A percentile compares a stretch with the other conserved stretches of the same genome.
Conservation (phyloP, 2,329 filamentous ascomycete species). For the Fusarium longipes region DNA sequence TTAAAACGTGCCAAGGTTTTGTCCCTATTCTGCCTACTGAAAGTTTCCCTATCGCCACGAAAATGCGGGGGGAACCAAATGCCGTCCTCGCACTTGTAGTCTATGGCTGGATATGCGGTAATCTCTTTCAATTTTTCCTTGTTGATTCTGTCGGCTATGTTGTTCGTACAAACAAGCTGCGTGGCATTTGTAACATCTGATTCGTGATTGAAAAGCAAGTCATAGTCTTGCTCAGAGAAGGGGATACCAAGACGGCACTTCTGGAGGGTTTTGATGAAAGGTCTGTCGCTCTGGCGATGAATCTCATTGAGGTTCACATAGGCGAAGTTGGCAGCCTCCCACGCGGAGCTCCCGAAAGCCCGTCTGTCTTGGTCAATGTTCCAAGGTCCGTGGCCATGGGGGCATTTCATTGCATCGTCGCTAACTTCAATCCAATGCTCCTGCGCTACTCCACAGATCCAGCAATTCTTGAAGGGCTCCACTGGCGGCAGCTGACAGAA, state of each 20-base stretch:
- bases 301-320: conserved; percentile 65
- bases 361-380: conserved; percentile 60
- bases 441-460: conserved; percentile 21
- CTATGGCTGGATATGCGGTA: neutral
- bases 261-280: conserved; percentile 66
- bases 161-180: conserved; percentile 19
- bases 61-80: neutral
- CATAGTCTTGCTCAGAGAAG: conserved; percentile 52
- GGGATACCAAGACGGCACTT: conserved; percentile 62
- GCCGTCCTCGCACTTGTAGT: neutral
- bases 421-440: no score
- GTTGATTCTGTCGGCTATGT: conserved; percentile 1
- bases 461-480: conserved; percentile 58
- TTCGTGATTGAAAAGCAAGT: conserved; percentile 58
- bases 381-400: neutral
- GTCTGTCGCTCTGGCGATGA: conserved; percentile 65
- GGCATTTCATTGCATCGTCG: neutral
- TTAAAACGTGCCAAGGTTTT: neutral
- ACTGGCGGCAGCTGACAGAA: conserved; percentile 71
- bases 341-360: conserved; percentile 68
- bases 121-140: neutral
- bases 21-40: neutral
- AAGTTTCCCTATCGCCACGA: accelerated
- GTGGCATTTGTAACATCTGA: conserved; percentile 47
- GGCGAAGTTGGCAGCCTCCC: conserved; percentile 64